phyloP scores from a whole-genome alignment of 441 rosid species.

The Dalechampia spathulata region DNA sequence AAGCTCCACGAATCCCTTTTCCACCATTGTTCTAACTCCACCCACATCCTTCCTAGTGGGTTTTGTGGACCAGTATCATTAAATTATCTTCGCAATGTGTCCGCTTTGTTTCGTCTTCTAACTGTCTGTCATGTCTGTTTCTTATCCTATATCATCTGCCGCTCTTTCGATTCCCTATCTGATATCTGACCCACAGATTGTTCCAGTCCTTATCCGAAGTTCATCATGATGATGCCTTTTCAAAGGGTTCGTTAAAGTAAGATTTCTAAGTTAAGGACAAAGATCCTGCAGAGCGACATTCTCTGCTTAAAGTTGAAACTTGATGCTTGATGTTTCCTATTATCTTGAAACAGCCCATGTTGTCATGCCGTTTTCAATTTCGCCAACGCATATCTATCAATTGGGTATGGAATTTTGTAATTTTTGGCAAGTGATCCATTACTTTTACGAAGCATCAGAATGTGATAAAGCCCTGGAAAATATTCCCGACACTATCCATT shows the following conservation, averaged over 20 bases:
- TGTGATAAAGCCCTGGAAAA: too few species aligned
- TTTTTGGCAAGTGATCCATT: not conserved
- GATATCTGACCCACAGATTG: constrained; percentile 16
- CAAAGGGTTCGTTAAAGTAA: constrained; percentile 8
- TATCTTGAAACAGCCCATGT: not conserved
- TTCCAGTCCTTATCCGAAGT: constrained; percentile 15
- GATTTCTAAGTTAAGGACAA: constrained; percentile 5
- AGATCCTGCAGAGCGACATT: not conserved
- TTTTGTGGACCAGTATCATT: constrained; percentile 12
- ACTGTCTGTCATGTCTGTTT: constrained; percentile 12
- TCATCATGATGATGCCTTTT: constrained; percentile 12
- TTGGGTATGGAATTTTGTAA: too few species aligned
- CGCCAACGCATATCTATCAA: not conserved
- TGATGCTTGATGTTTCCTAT: not conserved
- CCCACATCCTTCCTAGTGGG: not conserved
- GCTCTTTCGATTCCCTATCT: not conserved
- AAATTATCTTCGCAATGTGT: constrained; percentile 8
- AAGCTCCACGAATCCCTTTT: not conserved
- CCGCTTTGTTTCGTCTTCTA: constrained; percentile 1
- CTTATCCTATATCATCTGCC: too few species aligned
- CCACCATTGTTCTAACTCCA: not conserved
- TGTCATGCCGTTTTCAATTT: not conserved
- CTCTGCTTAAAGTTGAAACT: not conserved
- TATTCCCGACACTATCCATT: not conserved
- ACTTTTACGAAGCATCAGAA: too few species aligned